Evolutionary conservation across 495 filamentous ascomycete species (phyloP), one percentile per base, ranked within the genome.

Genomic region (Arthonia radiata): DNA sequence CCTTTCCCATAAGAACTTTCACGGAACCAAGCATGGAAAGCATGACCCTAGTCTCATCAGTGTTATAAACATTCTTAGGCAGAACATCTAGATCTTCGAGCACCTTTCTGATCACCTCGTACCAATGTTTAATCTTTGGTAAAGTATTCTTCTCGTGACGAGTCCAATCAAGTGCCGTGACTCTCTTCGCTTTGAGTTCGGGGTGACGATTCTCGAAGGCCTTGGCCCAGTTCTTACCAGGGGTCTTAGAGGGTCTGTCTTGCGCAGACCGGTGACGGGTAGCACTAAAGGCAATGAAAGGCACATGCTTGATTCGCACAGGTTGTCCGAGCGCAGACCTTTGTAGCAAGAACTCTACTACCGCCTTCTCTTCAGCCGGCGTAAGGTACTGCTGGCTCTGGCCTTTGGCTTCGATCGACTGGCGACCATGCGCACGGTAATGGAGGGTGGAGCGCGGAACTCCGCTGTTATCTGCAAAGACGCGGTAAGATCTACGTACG

Each of bases 141-240:
- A n/a, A n/a, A n/a, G n/a, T n/a, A n/a, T n/a, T n/a, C n/a, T n/a
- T n/a, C n/a, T 31, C 29, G 31, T 40, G 34, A 29, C 41, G 35
- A 16, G 43, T 36, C 44, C 32, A 43, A 31, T 41, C 34, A 9
- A 39, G 4, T 9, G 26, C 27, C 16, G 16, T 37, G 5, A 41
- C 31, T 39, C 31, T 35, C 36, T 32, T 26, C 27, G 38, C 30
- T 42, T 30, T 31, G n/a, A 46, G 41, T 26, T 26, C 27, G 33
- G 34, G 40, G 33, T 42, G 29, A 11, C 43, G 40, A 15, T 27
- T 34, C 13, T 45, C 31, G 28, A 48, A 40, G 12, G 29, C 35
- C 33, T 41, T 11, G 9, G 33, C 23, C 43, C 35, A 45, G 34
- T 49, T 47, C 28, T 41, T 39, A 16, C 41, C 37, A 9, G 37